Evolutionary conservation across 768 basidiomycete genomes (phyloP).

Genomic region (Leccinum imitatum): DNA sequence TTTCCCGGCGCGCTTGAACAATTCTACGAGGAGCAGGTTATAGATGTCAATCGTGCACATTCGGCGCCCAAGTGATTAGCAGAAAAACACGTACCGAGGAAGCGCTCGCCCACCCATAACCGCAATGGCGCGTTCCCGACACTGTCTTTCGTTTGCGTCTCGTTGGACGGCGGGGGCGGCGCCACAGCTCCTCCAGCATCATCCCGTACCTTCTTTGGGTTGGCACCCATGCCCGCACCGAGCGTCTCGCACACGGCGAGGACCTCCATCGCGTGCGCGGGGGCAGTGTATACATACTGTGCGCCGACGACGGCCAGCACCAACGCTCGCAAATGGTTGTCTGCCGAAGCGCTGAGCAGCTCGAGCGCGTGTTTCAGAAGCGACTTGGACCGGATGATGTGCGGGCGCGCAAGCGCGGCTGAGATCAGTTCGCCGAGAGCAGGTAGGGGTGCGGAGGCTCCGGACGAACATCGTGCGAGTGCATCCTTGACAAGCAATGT

Average conservation of each 20-base stretch:
- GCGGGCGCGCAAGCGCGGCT: conserved; percentile 20
- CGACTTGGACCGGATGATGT: conserved; percentile 31
- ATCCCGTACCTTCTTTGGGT: conserved; percentile 21
- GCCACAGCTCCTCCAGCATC: not conserved
- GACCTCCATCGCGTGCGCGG: conserved; percentile 66
- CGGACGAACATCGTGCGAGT: conserved; percentile 23
- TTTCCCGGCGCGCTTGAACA: conserved; percentile 58
- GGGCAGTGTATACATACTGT: conserved; percentile 70
- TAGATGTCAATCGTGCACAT: not conserved
- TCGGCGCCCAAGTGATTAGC: not conserved
- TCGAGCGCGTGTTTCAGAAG: conserved; percentile 61
- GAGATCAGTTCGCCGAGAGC: conserved; percentile 18
- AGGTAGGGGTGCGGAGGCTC: conserved; percentile 21
- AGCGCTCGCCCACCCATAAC: conserved; percentile 72
- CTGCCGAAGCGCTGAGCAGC: conserved; percentile 55
- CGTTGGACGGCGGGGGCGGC: not conserved
- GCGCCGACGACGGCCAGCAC: conserved; percentile 66
- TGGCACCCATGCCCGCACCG: conserved; percentile 63
- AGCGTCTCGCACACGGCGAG: conserved; percentile 67
- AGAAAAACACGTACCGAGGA: conserved; percentile 46
- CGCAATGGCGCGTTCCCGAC: conserved; percentile 65
- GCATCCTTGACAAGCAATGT: conserved; percentile 26
- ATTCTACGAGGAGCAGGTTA: conserved; percentile 38
- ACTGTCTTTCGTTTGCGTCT: conserved; percentile 26
- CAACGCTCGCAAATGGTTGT: conserved; percentile 73